Evolutionary conservation across 768 basidiomycete species (phyloP), one percentile per base, ranked within the genome.

Genomic region (Leccinum uliginosum): DNA sequence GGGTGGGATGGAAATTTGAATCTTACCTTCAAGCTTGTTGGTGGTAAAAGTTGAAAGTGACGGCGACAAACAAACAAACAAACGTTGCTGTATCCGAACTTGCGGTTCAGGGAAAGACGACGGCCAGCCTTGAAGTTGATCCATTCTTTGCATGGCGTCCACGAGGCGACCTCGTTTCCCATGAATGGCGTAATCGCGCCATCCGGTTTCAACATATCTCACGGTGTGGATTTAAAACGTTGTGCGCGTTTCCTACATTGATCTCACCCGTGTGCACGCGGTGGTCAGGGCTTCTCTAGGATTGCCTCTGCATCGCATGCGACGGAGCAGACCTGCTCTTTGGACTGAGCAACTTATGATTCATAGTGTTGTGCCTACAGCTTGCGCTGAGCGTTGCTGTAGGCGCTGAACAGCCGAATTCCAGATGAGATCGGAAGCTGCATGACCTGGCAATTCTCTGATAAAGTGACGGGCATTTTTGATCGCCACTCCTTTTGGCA

Each of bases 141-240:
- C 53, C 50, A 17, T 48, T 55, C 58, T 35, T 52, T 61, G 55
- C 32, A 52, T 53, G 49, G 27, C 45, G n/a, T 47, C 57, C 66
- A 71, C 67, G 69, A 67, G 71, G 69, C 11, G 53, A 23, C 69
- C 69, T 67, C 69, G 57, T 71, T 70, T 30, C 57, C 48, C 24
- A 47, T 44, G 45, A 29, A 59, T 70, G 46, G 59, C 64, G 59
- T 64, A 64, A 68, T 66, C 60, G 52, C 56, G 43, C 62, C 59
- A 61, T 58, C 56, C 62, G 51, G 32, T 56, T 55, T 54, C 19
- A 45, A 53, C 50, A 3, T 29, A 56, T 52, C 63, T 54, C 62
- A 62, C 60, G 62, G 58, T 56, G 60, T 65, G 66, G 61, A 46
- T 35, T 56, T 55, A 53, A 57, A 54, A 47, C 63, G 59, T 55